Percentiles rank a stretch among this genome's conserved stretches.
Conservation (phyloP, 345 rosid species). For the Tarenaya hassleriana region DNA sequence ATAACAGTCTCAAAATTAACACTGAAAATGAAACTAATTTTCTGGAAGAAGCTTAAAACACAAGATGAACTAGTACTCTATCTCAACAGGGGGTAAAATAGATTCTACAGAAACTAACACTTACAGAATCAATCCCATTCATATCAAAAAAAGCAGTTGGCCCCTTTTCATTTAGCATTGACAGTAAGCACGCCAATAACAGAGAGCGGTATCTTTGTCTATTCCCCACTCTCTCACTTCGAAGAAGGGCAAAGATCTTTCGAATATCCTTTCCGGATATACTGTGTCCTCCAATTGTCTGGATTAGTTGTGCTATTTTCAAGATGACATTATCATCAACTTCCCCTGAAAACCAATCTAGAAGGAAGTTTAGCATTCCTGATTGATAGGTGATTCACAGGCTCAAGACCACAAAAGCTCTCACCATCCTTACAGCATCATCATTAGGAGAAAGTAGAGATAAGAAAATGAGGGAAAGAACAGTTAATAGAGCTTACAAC, state of each 20-base stretch:
- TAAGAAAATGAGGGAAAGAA: conserved; percentile 10
- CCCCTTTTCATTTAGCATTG: conserved; percentile 96
- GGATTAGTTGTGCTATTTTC: conserved; percentile 79
- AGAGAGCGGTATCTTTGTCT: conserved; percentile 76
- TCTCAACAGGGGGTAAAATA: conserved; percentile 9
- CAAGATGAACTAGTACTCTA: background rate
- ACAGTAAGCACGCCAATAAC: conserved; percentile 64
- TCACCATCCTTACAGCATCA: conserved; percentile 8
- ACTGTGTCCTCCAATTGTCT: conserved; percentile 94
- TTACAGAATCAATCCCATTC: conserved; percentile 83
- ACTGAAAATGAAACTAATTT: conserved; percentile 5
- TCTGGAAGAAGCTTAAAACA: conserved; percentile 6
- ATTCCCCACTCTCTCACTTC: conserved; percentile 84
- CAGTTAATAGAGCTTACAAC: conserved; percentile 18
- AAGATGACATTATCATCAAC: conserved; percentile 59
- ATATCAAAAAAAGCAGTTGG: conserved; percentile 93
- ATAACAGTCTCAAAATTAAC: conserved; percentile 3
- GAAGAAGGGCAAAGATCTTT: conserved; percentile 86
- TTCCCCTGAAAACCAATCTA: conserved; percentile 92
- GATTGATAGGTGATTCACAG: conserved; percentile 11
- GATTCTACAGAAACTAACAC: conserved; percentile 26
- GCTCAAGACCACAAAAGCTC: conserved; percentile 9
- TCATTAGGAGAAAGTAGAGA: conserved; percentile 11
- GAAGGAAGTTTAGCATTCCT: conserved; percentile 90
- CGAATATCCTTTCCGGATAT: conserved; percentile 98